Percentiles rank a stretch among this genome's conserved stretches.
These are phyloP conservation scores for Solanum pinnatisectum DNA, from an alignment of 257 asterid genomes.

Conservation along the genomic window DNA sequence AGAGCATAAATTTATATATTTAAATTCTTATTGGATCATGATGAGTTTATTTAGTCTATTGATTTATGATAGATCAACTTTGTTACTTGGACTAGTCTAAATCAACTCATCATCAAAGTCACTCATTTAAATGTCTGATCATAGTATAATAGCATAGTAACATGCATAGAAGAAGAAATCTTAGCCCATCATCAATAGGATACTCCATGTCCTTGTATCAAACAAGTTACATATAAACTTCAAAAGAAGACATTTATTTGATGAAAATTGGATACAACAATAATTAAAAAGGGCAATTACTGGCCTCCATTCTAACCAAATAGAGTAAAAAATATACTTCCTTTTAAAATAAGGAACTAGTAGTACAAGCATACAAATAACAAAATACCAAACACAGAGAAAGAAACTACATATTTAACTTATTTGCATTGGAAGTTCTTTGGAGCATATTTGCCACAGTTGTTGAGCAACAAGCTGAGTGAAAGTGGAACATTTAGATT, in stretches of 20 bases:
- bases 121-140: not conserved
- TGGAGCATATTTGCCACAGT: conserved; percentile 4
- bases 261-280: not conserved
- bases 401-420: not conserved
- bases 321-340: not conserved
- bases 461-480: conserved; percentile 8
- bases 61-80: not conserved
- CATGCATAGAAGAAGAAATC: not conserved
- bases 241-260: not conserved
- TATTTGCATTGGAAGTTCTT: not conserved
- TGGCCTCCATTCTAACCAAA: not conserved
- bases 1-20: no score
- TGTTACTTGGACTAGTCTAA: not conserved
- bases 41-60: not conserved
- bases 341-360: not conserved
- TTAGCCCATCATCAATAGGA: not conserved
- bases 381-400: not conserved
- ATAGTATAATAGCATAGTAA: not conserved
- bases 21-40: no score
- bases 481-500: not conserved
- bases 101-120: not conserved
- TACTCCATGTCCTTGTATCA: not conserved
- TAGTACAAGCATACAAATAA: not conserved
- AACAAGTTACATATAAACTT: not conserved
- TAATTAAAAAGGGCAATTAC: not conserved